A percentile compares a stretch with the other conserved stretches of the same genome.
Conservation (phyloP, 2,329 filamentous ascomycete species). For the Chaetomiaceae sp. region DNA sequence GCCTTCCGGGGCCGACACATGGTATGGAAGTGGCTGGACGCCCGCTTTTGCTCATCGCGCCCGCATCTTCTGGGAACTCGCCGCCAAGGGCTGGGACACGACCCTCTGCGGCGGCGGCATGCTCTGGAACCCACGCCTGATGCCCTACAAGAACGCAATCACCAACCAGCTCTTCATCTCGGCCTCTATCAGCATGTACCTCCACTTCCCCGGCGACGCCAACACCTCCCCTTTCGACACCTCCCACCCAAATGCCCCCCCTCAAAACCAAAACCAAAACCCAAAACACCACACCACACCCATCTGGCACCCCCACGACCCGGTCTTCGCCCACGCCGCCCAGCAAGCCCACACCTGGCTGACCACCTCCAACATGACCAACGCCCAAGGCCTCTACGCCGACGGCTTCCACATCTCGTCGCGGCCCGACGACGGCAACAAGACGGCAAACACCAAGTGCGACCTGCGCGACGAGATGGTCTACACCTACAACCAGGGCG, state of each 20-base stretch:
- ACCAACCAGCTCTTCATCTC: constrained; percentile 89
- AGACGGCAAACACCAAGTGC: constrained; percentile 70
- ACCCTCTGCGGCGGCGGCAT: constrained; percentile 80
- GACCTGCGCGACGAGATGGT: constrained; percentile 82
- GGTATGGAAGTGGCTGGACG: constrained; percentile 74
- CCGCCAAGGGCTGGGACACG: constrained; percentile 74
- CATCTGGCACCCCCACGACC: constrained; percentile 42
- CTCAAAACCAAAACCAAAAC: constrained; percentile 27
- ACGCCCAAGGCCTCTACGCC: constrained; percentile 66
- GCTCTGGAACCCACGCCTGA: constrained; percentile 77
- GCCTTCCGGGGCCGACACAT: constrained; percentile 40
- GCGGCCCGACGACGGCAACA: constrained; percentile 48
- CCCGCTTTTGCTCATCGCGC: constrained; percentile 77
- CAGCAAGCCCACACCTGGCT: constrained; percentile 79
- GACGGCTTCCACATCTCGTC: constrained; percentile 85
- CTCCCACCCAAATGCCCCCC: constrained; percentile 19
- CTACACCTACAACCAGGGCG: constrained; percentile 94
- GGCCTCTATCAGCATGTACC: constrained; percentile 82
- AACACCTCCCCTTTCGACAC: constrained; percentile 62
- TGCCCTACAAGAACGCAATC: constrained; percentile 92
- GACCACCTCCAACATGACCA: constrained; percentile 72
- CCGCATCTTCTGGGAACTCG: constrained; percentile 79
- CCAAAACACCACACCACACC: constrained; percentile 23
- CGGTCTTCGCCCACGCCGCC: constrained; percentile 66
- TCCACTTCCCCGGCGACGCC: constrained; percentile 76